phyloP scores from a whole-genome alignment of 768 basidiomycete species.

The Hydnomerulius pinastri region DNA sequence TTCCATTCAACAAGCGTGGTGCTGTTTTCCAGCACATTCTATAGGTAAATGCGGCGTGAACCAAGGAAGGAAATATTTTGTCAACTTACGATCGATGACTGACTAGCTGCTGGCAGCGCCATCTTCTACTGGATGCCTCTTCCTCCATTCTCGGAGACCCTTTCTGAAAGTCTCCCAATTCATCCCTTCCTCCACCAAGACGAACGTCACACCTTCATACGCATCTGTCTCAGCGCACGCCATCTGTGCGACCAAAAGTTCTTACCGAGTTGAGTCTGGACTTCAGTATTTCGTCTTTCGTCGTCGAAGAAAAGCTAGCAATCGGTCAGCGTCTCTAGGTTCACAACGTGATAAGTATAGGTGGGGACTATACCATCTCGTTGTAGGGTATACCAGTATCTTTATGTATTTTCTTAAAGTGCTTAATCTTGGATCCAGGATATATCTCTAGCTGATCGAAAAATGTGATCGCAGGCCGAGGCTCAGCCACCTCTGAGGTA shows the following conservation, averaged over 20 bases:
- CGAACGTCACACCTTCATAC: slow-evolving; percentile 74
- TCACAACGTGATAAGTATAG: background rate
- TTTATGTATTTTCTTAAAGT: slow-evolving; percentile 74
- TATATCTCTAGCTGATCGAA: slow-evolving; percentile 78
- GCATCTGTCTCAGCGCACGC: background rate
- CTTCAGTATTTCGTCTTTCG: slow-evolving; percentile 58
- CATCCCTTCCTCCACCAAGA: slow-evolving; percentile 65
- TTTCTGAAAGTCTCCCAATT: slow-evolving; percentile 61
- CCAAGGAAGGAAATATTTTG: background rate
- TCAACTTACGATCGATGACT: background rate
- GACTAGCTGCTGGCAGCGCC: slow-evolving; percentile 8
- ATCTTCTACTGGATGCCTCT: slow-evolving; percentile 34
- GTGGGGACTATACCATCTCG: slow-evolving; percentile 61
- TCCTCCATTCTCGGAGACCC: slow-evolving; percentile 76
- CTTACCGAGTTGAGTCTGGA: slow-evolving; percentile 49
- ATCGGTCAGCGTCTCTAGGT: background rate
- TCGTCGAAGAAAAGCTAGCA: slow-evolving; percentile 72
- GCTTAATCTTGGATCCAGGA: slow-evolving; percentile 78
- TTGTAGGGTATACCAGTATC: slow-evolving; percentile 76
- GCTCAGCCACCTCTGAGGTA: slow-evolving; percentile 18
- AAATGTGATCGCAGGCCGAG: slow-evolving; percentile 54
- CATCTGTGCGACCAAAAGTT: background rate
- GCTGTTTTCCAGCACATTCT: background rate
- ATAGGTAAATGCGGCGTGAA: background rate
- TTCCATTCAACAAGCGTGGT: background rate